These are phyloP conservation scores for Lipomyces anomalus DNA, from an alignment of 805 yeast species.

Conservation along the genomic window DNA sequence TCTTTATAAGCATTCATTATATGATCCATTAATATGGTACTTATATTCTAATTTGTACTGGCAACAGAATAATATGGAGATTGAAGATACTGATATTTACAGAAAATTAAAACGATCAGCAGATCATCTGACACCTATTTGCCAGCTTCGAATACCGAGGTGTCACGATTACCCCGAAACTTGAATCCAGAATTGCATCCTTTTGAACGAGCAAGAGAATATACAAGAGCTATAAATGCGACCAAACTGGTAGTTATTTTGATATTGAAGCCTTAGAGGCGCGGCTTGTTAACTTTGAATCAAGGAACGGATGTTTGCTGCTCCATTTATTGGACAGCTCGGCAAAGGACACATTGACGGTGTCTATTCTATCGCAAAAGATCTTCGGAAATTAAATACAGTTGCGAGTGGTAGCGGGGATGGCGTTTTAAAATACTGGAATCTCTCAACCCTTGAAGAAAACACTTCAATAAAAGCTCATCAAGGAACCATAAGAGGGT, in stretches of 20 bases:
- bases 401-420: conserved; percentile 93
- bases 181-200: conserved; percentile 93
- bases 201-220: conserved; percentile 94
- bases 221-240: conserved; percentile 89
- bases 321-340: conserved; percentile 90
- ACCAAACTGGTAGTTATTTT: conserved; percentile 60
- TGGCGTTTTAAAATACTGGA: conserved; percentile 93
- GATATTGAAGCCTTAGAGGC: not conserved
- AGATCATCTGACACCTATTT: conserved; percentile 88
- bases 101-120: conserved; percentile 82
- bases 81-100: not conserved
- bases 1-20: too few relatives aligned
- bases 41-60: too few relatives aligned
- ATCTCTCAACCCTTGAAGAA: conserved; percentile 73
- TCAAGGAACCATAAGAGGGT: conserved; percentile 81
- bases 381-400: conserved; percentile 60
- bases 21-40: too few relatives aligned
- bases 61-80: too few relatives aligned
- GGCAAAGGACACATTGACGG: conserved; percentile 97
- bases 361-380: conserved; percentile 78
- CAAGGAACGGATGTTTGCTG: conserved; percentile 81
- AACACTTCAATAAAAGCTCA: conserved; percentile 78
- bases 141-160: conserved; percentile 87
- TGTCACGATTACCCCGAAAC: conserved; percentile 79
- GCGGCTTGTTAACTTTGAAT: not conserved